Conservation (phyloP, 176 grass and related monocot genomes). For the Ensete glaucum region DNA sequence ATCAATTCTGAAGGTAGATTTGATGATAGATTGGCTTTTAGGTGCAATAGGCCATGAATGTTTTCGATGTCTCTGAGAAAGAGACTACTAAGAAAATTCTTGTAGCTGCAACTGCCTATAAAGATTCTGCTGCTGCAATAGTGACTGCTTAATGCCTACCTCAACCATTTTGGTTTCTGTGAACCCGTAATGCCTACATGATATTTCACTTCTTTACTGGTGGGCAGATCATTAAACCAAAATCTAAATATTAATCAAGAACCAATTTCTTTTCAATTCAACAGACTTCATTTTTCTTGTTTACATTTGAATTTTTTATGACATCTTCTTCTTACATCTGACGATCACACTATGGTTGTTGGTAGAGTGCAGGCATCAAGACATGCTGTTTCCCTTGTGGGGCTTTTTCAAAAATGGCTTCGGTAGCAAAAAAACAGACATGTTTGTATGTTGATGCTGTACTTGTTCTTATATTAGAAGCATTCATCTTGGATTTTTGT, state of each 20-base stretch:
- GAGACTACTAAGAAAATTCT: no score
- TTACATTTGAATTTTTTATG: background rate
- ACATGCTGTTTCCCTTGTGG: constrained; percentile 86
- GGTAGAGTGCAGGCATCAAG: constrained; percentile 46
- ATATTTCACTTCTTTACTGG: background rate
- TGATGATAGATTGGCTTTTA: no score
- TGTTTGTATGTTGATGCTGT: constrained; percentile 50
- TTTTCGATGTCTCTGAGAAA: no score
- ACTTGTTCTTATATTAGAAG: constrained; percentile 1
- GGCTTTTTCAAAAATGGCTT: constrained; percentile 80
- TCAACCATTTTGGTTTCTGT: no score
- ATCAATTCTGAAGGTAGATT: no score
- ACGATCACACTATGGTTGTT: no score
- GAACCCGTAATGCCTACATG: background rate
- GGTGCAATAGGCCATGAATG: no score
- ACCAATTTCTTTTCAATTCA: constrained; percentile 18
- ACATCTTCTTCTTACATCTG: no score
- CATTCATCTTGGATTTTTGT: no score
- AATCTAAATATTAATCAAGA: background rate
- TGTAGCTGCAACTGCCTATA: no score
- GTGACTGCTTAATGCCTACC: no score
- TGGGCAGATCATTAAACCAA: background rate
- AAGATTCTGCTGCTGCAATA: no score
- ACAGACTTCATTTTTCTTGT: background rate
- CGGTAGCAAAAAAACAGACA: constrained; percentile 64